Conservation (phyloP, 2,329 filamentous ascomycete species). For the Alternaria tenuissima region DNA sequence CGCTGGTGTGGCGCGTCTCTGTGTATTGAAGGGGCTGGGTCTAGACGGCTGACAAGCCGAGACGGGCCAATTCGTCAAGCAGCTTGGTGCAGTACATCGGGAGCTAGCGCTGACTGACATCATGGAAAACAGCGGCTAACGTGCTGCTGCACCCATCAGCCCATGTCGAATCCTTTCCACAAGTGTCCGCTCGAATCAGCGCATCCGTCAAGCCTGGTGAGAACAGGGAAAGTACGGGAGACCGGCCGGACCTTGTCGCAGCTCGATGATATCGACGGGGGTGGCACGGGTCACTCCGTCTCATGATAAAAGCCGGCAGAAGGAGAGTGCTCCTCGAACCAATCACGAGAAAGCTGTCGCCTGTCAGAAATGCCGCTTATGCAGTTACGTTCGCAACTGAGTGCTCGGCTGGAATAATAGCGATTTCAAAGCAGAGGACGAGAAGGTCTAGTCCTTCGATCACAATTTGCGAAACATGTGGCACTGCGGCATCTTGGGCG, state of each 20-base stretch:
- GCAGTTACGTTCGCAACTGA: conserved; percentile 48
- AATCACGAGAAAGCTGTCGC: conserved; percentile 34
- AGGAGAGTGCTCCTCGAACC: conserved; percentile 26
- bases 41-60: conserved; percentile 27
- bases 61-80: conserved; percentile 24
- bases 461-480: conserved; percentile 32
- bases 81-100: conserved; percentile 31
- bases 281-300: conserved; percentile 38
- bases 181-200: conserved; percentile 46
- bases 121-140: conserved; percentile 29
- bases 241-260: conserved; percentile 41
- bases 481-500: conserved; percentile 27
- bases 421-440: conserved; percentile 45
- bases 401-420: conserved; percentile 43
- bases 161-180: conserved; percentile 45
- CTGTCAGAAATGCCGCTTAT: conserved; percentile 49
- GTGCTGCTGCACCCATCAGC: conserved; percentile 46
- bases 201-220: conserved; percentile 20
- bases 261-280: conserved; percentile 34
- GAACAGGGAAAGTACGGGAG: conserved; percentile 43
- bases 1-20: conserved; percentile 2
- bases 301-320: conserved; percentile 45
- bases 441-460: conserved; percentile 20
- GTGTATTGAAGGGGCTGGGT: conserved; percentile 14
- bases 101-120: conserved; percentile 39